Conservation (phyloP, 495 filamentous ascomycete genomes). For the Penicillium lividum region DNA sequence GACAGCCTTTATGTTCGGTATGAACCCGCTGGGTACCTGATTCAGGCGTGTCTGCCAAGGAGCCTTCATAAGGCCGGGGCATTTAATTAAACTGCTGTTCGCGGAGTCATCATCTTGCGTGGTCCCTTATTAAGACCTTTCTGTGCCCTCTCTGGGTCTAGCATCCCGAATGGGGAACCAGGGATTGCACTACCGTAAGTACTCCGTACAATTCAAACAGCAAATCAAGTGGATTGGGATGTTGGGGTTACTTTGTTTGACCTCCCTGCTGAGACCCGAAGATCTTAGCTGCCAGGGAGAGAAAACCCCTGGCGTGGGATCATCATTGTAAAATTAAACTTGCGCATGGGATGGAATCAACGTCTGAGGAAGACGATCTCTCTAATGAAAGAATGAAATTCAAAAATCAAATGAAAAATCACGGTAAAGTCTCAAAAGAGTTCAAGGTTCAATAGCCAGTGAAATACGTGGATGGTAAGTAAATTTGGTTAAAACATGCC, state of each 20-base stretch:
- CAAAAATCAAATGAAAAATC: no score
- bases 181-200: background rate
- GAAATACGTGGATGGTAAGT: background rate
- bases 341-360: constrained; percentile 14
- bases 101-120: background rate
- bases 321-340: constrained; percentile 21
- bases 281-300: constrained; percentile 1
- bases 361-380: no score
- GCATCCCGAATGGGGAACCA: background rate
- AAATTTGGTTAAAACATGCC: background rate
- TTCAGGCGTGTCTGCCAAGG: background rate
- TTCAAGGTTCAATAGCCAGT: background rate
- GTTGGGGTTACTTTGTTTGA: background rate
- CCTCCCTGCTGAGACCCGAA: background rate
- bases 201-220: background rate
- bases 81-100: background rate
- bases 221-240: background rate
- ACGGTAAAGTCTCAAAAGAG: background rate
- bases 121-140: background rate
- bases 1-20: background rate
- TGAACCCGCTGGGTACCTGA: background rate
- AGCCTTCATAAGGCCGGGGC: background rate
- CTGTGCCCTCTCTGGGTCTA: background rate
- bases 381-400: background rate
- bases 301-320: constrained; percentile 21